Percentiles rank a stretch among this genome's conserved stretches.
phyloP scores from a whole-genome alignment of 2,329 filamentous ascomycete genomes.

The Aphanoascus verrucosus region DNA sequence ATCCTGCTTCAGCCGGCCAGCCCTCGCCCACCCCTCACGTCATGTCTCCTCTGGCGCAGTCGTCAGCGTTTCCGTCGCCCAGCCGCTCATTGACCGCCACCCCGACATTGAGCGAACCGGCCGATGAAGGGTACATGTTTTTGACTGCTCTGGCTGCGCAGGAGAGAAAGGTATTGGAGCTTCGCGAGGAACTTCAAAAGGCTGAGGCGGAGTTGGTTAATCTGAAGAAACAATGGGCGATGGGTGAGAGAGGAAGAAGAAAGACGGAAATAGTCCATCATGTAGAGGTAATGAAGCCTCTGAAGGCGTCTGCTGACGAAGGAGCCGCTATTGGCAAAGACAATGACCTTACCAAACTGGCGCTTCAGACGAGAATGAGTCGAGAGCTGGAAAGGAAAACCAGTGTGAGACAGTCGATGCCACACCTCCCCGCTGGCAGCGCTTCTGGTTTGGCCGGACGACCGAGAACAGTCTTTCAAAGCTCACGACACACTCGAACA shows the following conservation, averaged over 20 bases:
- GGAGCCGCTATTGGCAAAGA: slow-evolving; percentile 10
- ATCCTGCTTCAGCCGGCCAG: slow-evolving; percentile 18
- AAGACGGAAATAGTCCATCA: slow-evolving; percentile 53
- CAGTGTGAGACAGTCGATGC: slow-evolving; percentile 48
- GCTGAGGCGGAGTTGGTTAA: slow-evolving; percentile 66
- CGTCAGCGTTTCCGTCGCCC: slow-evolving; percentile 26
- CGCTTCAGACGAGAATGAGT: slow-evolving; percentile 29
- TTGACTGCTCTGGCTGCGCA: slow-evolving; percentile 85
- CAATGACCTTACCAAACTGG: slow-evolving; percentile 15
- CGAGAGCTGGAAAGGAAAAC: slow-evolving; percentile 64
- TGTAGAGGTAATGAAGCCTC: slow-evolving; percentile 48
- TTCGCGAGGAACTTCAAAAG: slow-evolving; percentile 76
- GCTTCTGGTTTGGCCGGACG: slow-evolving; percentile 10
- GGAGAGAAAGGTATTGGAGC: slow-evolving; percentile 78
- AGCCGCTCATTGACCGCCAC: slow-evolving; percentile 18
- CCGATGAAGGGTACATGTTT: slow-evolving; percentile 53
- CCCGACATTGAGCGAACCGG: slow-evolving; percentile 18
- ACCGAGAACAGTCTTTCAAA: slow-evolving; percentile 56
- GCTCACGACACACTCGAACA: slow-evolving; percentile 51
- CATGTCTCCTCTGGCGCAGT: slow-evolving; percentile 27
- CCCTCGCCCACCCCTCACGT: slow-evolving; percentile 24
- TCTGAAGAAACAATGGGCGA: slow-evolving; percentile 75
- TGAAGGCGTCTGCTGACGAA: slow-evolving; percentile 32
- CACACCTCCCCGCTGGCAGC: slow-evolving; percentile 22
- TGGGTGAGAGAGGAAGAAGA: slow-evolving; percentile 66